Percentiles rank a stretch among this genome's conserved stretches.
These are phyloP conservation scores for Chlamydomonas sp. DNA, from an alignment of 139 green algal genomes.

Conservation along the genomic window DNA sequence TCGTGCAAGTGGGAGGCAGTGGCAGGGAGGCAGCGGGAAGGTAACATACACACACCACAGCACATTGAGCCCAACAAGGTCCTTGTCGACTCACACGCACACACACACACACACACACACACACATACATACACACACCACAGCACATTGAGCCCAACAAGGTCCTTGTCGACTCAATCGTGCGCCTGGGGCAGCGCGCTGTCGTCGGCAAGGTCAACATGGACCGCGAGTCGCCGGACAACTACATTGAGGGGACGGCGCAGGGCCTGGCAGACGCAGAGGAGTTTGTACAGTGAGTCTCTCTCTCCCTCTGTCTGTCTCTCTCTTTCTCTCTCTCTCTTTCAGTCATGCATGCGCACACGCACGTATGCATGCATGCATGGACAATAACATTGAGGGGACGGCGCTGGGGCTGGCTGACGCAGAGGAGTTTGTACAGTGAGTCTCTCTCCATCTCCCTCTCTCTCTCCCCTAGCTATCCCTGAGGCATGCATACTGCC, in stretches of 20 bases:
- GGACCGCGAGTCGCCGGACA: conserved; percentile 45
- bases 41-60: no score
- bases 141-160: conserved; percentile 41
- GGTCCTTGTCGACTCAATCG: conserved; percentile 40
- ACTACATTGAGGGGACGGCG: conserved; percentile 42
- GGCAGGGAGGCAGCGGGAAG: no score
- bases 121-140: no score
- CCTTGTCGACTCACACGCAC: neutral
- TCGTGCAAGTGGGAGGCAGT: no score
- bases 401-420: conserved; percentile 34
- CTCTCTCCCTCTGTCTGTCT: no score
- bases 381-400: conserved; percentile 44
- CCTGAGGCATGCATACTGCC: neutral
- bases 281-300: conserved; percentile 36
- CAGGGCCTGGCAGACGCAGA: conserved; percentile 36
- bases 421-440: conserved; percentile 36
- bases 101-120: neutral
- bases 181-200: conserved; percentile 39
- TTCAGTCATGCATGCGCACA: neutral
- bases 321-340: no score
- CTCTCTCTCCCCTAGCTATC: no score
- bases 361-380: no score
- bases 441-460: no score
- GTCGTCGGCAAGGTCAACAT: conserved; percentile 60
- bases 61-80: no score